Evolutionary conservation across 1,139 yeast genomes (phyloP), one percentile per base, ranked within the genome.

Genomic region (Casaregolazyma suthepensis): DNA sequence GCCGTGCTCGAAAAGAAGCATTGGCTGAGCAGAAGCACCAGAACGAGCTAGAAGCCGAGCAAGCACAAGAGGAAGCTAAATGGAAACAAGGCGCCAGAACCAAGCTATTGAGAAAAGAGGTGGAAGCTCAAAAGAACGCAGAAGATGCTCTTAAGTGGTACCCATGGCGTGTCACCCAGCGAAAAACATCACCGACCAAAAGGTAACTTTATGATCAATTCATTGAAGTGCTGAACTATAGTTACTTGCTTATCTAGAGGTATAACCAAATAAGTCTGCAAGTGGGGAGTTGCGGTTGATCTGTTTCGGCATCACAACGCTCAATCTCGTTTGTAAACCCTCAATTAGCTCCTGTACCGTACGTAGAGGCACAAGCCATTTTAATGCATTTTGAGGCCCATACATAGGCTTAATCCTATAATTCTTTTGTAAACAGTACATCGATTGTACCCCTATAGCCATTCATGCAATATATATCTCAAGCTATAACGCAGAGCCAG

Each of bases 51-150:
- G 77, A 74, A 7, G 56, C 58, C 74, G 71, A 68, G 5, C 84
- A 75, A 54, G 79, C 78, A 2, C 80, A 71, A 2, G 93, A 85
- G 66, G 83, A 82, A 18, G 73, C 77, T 12, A 75, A 80, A 57
- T 87, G 95, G 95, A 80, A 78, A 2, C 76, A 83, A 45, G 96
- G 95, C 23, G 63, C 88, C 37, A 87, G 87, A 72, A 83, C 82
- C 68, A 81, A 78, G 45, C 81, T 77, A 68, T 80, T 82, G 71
- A 87, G 86, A 77, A 83, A 83, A 69, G 85, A 81, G 57, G 86
- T 61, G 2, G 71, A 67, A 19, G 73, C 68, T 1, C 72, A 64
- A 18, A 72, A 71, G 62, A 64, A 65, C 52, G 76, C 73, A 26
- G 76, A 71, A 57, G 71, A 71, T 3, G 68, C 69, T 6, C 64